A percentile compares a stretch with the other conserved stretches of the same genome.
phyloP scores from a whole-genome alignment of 2,329 filamentous ascomycete genomes.

The Trichoderma pleuroti region DNA sequence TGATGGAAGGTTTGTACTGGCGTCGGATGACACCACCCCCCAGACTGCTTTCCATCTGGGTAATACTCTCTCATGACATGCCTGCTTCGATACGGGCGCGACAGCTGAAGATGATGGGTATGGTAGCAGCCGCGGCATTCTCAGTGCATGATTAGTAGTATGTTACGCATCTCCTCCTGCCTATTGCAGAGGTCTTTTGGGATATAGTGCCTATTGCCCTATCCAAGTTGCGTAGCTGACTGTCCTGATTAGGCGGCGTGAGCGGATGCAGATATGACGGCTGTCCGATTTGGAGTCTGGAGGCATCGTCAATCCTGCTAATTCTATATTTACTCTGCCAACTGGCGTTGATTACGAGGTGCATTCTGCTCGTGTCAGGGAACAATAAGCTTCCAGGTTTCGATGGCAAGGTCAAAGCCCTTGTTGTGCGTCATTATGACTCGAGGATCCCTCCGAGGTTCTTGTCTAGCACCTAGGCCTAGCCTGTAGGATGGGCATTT shows the following conservation, averaged over 20 bases:
- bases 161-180: background rate
- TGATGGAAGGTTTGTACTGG: conserved; percentile 5
- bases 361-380: background rate
- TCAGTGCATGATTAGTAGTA: background rate
- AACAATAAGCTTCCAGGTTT: background rate
- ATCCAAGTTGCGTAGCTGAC: background rate
- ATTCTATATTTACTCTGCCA: background rate
- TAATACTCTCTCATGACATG: background rate
- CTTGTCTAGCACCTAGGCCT: background rate
- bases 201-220: background rate
- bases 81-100: background rate
- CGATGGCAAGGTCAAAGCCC: background rate
- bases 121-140: background rate
- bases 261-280: background rate
- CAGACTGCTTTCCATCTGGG: background rate
- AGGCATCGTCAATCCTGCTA: background rate
- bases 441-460: background rate
- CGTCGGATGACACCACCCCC: conserved; percentile 18
- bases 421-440: background rate
- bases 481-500: background rate
- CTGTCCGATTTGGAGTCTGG: background rate
- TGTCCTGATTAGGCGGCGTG: background rate
- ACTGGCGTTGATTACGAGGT: background rate
- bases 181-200: background rate
- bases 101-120: background rate